These are phyloP conservation scores for Xylaria sp. DNA, from an alignment of 2,329 filamentous ascomycete genomes.

Conservation along the genomic window DNA sequence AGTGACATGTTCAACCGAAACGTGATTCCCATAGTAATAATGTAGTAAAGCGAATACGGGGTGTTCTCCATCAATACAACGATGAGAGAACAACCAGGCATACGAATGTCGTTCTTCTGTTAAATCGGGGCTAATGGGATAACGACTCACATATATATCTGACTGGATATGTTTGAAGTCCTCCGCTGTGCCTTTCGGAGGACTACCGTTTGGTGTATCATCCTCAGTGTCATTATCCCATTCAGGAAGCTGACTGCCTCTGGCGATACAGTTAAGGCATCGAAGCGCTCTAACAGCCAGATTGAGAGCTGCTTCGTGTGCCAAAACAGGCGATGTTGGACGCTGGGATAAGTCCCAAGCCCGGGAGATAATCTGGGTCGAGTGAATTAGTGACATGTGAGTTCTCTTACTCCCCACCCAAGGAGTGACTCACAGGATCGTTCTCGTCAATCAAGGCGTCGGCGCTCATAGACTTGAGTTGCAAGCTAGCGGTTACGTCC, in stretches of 20 bases:
- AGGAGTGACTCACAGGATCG: conserved; percentile 26
- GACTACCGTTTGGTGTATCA: background rate
- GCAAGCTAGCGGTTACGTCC: conserved; percentile 49
- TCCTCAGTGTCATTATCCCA: conserved; percentile 58
- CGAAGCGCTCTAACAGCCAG: conserved; percentile 54
- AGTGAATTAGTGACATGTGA: conserved; percentile 21
- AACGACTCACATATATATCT: conserved; percentile 38
- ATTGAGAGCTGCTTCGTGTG: conserved; percentile 43
- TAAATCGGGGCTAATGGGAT: background rate
- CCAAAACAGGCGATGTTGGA: conserved; percentile 22
- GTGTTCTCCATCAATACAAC: too few species aligned
- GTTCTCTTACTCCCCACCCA: conserved; percentile 10
- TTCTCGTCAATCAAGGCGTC: conserved; percentile 22
- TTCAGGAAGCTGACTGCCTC: conserved; percentile 59
- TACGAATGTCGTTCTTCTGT: background rate
- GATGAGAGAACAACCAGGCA: too few species aligned
- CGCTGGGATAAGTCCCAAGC: conserved; percentile 29
- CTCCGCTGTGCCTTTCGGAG: conserved; percentile 4
- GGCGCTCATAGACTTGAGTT: conserved; percentile 31
- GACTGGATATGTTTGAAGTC: conserved; percentile 39
- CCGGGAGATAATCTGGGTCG: conserved; percentile 24
- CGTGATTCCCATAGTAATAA: background rate
- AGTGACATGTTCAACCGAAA: conserved; percentile 48
- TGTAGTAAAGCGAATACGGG: background rate
- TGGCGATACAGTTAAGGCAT: conserved; percentile 65